These are phyloP conservation scores for Allantophomopsis cytisporea DNA, from an alignment of 2,329 filamentous ascomycete genomes.

Conservation along the genomic window DNA sequence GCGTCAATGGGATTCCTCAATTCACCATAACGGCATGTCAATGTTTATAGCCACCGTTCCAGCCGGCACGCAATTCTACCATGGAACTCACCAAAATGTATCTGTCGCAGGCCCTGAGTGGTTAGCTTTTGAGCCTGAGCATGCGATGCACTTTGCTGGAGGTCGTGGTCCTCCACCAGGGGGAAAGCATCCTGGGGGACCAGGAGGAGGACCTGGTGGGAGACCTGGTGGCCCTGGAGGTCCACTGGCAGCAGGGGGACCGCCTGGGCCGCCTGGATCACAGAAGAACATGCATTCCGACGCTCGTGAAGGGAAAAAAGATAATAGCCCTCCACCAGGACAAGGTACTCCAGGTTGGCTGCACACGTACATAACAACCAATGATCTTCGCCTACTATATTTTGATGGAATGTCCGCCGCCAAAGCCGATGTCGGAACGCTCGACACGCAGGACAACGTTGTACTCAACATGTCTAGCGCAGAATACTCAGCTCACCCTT, in stretches of 20 bases:
- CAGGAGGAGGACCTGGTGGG: no score
- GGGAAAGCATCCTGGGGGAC: no score
- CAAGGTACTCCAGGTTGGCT: conserved; percentile 34
- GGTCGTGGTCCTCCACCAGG: neutral
- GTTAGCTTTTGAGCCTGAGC: conserved; percentile 67
- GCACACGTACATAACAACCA: conserved; percentile 48
- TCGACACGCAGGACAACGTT: conserved; percentile 53
- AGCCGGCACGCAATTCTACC: conserved; percentile 50
- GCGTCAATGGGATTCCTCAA: conserved; percentile 60
- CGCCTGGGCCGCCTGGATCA: no score
- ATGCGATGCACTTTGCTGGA: conserved; percentile 51
- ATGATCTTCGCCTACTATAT: conserved; percentile 47
- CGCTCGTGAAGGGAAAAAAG: no score
- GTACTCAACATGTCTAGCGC: conserved; percentile 26
- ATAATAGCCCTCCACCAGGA: no score
- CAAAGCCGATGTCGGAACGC: conserved; percentile 49
- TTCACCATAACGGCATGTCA: conserved; percentile 66
- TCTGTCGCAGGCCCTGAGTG: conserved; percentile 46
- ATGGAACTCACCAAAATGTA: conserved; percentile 35
- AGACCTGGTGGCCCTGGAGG: no score
- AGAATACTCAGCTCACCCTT: no score
- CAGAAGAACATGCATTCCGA: no score
- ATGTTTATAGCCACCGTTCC: conserved; percentile 55
- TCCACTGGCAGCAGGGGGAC: neutral
- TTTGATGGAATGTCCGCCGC: conserved; percentile 58